Base-by-base conservation (phyloP, 2,329 filamentous ascomycete genomes). In the Nothophoma quercina region DNA sequence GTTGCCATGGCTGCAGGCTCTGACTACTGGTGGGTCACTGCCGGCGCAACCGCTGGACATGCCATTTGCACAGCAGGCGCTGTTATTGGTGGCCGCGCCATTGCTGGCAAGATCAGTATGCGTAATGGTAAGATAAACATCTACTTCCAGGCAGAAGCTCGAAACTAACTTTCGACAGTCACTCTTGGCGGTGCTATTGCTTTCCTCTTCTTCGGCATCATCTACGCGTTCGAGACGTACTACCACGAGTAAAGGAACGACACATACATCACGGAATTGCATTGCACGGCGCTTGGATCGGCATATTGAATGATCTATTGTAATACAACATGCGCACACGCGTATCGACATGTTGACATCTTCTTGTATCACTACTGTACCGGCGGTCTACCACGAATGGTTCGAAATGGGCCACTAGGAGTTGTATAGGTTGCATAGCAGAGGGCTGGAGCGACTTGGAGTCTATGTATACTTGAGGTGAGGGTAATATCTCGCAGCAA, bases 1-100 rank as follows among this genome's bases (percentile, higher is more conserved):
- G 96, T 99, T 70, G 95, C 95, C 46, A 99, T 99, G 95, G 95
- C 95, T 41, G 93, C 95, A 26, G 95, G 95, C 16, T 91, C 96
- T 75, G 95, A 99, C 73, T 99, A 98, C 75, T 98, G 93, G 93
- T 97, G 92, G 90, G 95, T 99, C 28, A 97, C 92, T 4, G 81
- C 92, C 38, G 95, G 95, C 52, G 93, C 95, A 1, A 85, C 95
- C 28, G 81, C 85, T 38, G 95, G 95, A 8, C 95, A 99, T 75
- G 89, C 85, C 36, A 85, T 93, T 60, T 99, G 95, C 79, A 98
- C 95, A 6, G 88, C 90, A 38, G 88, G 91, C 18, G 95, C 95
- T 33, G 95, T 99, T 30, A 83, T 99, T 55, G 95, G 95, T 34
- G 95, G 95, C 9, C 84, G 91, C 65, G 93, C 95, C 43, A 90